Conservation (phyloP, 306 rosid species). For the Notholithocarpus densiflorus region DNA sequence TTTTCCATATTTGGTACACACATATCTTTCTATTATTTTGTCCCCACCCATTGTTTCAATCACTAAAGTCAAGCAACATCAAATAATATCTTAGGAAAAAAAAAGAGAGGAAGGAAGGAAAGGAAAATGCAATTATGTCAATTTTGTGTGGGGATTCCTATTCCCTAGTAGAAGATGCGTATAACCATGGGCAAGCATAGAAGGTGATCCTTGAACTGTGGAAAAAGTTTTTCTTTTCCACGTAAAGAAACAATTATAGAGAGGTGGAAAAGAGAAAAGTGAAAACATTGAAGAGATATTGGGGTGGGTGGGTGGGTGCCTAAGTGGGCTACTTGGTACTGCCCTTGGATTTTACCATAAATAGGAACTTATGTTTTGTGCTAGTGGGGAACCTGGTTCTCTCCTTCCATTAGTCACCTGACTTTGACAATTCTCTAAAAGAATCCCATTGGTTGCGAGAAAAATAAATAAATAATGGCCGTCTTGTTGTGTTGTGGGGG, state of each 20-base stretch:
- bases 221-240: conserved; percentile 70
- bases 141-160: conserved; percentile 44
- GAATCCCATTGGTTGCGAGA: not conserved
- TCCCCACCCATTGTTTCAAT: conserved; percentile 38
- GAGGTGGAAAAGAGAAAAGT: conserved; percentile 29
- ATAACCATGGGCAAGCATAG: conserved; percentile 30
- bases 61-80: conserved; percentile 33
- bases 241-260: conserved; percentile 42
- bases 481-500: not conserved
- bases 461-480: not conserved
- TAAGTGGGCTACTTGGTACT: conserved; percentile 25
- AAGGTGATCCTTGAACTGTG: conserved; percentile 69
- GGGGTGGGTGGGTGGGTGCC: conserved; percentile 31
- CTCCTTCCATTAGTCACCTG: conserved; percentile 22
- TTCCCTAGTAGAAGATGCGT: conserved; percentile 52
- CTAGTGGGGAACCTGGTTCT: conserved; percentile 44
- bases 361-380: conserved; percentile 24
- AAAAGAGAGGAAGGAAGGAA: not conserved
- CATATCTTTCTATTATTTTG: conserved; percentile 23
- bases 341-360: conserved; percentile 28
- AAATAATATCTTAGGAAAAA: conserved; percentile 18
- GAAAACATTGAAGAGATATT: conserved; percentile 24
- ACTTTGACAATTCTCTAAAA: conserved; percentile 2
- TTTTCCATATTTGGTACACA: conserved; percentile 34
- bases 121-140: conserved; percentile 17